A percentile compares a stretch with the other conserved stretches of the same genome.
These are phyloP conservation scores for Mycothermus thermophilus DNA, from an alignment of 495 filamentous ascomycete genomes.

Conservation along the genomic window DNA sequence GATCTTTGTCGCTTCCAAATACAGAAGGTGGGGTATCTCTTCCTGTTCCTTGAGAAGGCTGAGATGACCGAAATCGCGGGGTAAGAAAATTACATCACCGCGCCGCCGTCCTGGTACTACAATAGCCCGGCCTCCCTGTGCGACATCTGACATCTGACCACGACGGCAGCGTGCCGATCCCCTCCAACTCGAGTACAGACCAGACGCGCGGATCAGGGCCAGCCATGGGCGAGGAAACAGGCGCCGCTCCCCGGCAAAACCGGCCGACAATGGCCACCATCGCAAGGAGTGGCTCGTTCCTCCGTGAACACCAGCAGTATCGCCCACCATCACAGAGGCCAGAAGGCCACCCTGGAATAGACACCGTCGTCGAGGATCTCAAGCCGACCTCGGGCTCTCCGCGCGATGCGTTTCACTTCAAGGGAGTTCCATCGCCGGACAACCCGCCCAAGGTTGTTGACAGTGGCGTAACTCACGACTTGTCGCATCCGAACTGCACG, in stretches of 20 bases:
- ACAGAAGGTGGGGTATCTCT: neutral
- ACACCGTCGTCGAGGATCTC: constrained; percentile 39
- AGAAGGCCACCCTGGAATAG: constrained; percentile 40
- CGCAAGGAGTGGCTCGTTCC: constrained; percentile 55
- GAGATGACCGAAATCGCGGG: no score
- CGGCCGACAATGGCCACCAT: constrained; percentile 33
- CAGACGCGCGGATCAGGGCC: neutral
- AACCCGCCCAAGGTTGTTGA: constrained; percentile 42
- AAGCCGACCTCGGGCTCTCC: constrained; percentile 21
- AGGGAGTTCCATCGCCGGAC: constrained; percentile 37
- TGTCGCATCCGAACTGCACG: constrained; percentile 44
- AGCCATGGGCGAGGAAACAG: constrained; percentile 25
- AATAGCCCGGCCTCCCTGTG: no score
- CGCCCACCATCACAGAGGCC: constrained; percentile 44
- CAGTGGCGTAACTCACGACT: constrained; percentile 39
- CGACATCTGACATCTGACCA: no score
- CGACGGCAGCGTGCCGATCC: no score
- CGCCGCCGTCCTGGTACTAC: no score
- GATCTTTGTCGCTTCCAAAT: no score
- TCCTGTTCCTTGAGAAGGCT: neutral
- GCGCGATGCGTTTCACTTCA: constrained; percentile 31
- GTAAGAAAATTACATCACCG: no score
- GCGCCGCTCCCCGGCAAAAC: constrained; percentile 14
- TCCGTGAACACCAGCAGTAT: constrained; percentile 63
- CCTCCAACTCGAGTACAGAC: neutral